Base-by-base conservation (phyloP, 2,329 filamentous ascomycete genomes). In the Penicillium capsulatum region DNA sequence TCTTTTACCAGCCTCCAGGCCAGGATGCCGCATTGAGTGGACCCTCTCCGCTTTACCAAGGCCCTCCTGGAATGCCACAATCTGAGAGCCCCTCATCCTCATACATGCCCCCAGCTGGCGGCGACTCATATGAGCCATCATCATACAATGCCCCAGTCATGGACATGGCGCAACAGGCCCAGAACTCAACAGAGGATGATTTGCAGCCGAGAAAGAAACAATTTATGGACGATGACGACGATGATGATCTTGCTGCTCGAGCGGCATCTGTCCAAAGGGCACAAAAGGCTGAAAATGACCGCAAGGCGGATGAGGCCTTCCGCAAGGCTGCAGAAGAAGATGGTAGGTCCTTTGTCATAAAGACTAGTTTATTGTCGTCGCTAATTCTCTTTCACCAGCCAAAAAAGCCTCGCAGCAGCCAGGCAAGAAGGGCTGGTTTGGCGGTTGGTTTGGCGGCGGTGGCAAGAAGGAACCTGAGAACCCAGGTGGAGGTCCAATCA, bases 251-350 rank as follows among this genome's bases (percentile, higher is more conserved):
- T 30, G 70, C 79, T 20, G 68, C 70, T 5, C 60, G 67, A 27
- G 70, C 71, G 22, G 76, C 74, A 30, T 69, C 77, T 2, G 68
- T 73, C 2, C 64, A 75, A 36, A 74, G 71, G 47, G 75, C 72
- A 2, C 65, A 75, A 38, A 75, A 71, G 47, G 75, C 72, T 17
- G 83, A 84, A 61, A 75, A 83, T 60, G 69, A 76, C 27, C 81
- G 84, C 9, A 83, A 80, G 55, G 89, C 90, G 33, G 84, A 88
- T 41, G 90, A 94, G 55, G 81, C 88, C 61, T 87, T 96, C 72
- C 79, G 81, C 39, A 88, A 83, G 63, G 87, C 86, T 17, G 91
- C 88, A 1, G 89, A 80, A 68, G 76, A 74, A 44, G 78, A 83
- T 64, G 78, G 72, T 74, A 69, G 59, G 68, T 5, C n/a, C n/a